A percentile compares a stretch with the other conserved stretches of the same genome.
Evolutionary conservation across 1,139 yeast genomes (phyloP).

Genomic region (Pichia sp.): DNA sequence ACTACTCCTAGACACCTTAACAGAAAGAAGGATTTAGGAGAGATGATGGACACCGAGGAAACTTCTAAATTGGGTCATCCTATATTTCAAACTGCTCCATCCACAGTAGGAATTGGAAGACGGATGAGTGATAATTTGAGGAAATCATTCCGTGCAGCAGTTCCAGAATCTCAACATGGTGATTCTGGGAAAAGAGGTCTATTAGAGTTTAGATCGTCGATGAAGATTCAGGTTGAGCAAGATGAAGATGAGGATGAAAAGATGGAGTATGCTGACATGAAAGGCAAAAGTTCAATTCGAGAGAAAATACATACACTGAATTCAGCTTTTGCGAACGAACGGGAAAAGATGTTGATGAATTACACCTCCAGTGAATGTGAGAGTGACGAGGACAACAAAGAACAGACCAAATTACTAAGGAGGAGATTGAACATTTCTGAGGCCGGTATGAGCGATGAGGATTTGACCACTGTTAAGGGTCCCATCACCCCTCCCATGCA

Average conservation of each 20-base stretch:
- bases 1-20: slow-evolving; percentile 25
- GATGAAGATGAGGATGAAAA: slow-evolving; percentile 17
- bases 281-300: slow-evolving; percentile 15
- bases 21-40: slow-evolving; percentile 1
- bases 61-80: slow-evolving; percentile 16
- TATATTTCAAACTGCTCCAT: slow-evolving; percentile 28
- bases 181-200: neutral
- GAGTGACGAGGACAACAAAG: slow-evolving; percentile 12
- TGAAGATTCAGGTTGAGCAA: slow-evolving; percentile 12
- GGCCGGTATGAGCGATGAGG: neutral
- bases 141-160: neutral
- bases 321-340: neutral
- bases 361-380: slow-evolving; percentile 18
- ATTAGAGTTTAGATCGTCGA: slow-evolving; percentile 13
- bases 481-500: slow-evolving; percentile 30
- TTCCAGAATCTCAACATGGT: neutral
- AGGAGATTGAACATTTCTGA: slow-evolving; percentile 15
- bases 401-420: slow-evolving; percentile 2
- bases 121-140: slow-evolving; percentile 2
- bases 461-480: neutral
- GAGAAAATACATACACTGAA: neutral
- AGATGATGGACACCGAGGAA: neutral
- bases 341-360: slow-evolving; percentile 16
- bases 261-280: neutral
- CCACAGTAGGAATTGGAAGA: slow-evolving; percentile 30